Percentiles rank a stretch among this genome's conserved stretches.
phyloP scores from a whole-genome alignment of 106 monocot genomes.

The Apostasia shenzhenica region DNA sequence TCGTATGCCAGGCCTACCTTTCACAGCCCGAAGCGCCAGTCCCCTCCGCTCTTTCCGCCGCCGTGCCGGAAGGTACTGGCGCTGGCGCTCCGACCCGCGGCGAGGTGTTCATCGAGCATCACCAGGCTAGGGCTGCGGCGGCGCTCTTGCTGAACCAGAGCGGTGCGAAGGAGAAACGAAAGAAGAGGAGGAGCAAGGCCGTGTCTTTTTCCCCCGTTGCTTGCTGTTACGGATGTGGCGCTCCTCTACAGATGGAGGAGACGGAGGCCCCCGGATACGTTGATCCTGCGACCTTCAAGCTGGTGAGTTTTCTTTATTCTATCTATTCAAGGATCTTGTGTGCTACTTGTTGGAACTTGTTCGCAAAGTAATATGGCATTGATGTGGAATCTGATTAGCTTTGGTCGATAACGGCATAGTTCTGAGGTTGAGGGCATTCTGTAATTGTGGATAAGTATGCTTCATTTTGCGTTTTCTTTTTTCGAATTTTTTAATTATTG shows the following conservation, averaged over 20 bases:
- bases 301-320: constrained; percentile 37
- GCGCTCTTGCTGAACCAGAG: constrained; percentile 35
- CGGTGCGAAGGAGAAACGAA: constrained; percentile 25
- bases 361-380: no score
- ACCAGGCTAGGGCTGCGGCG: constrained; percentile 33
- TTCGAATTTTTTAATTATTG: no score
- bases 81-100: constrained; percentile 90
- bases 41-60: constrained; percentile 3
- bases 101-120: constrained; percentile 60
- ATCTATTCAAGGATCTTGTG: background rate
- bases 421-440: no score
- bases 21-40: background rate
- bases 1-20: constrained; percentile 23
- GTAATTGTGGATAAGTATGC: no score
- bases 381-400: no score
- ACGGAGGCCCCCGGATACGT: constrained; percentile 78
- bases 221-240: constrained; percentile 92
- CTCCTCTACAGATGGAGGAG: constrained; percentile 62
- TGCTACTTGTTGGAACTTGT: no score
- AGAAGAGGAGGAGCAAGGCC: constrained; percentile 18
- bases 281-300: constrained; percentile 58
- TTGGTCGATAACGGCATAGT: no score
- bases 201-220: constrained; percentile 16
- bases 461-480: no score
- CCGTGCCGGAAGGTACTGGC: constrained; percentile 55